Evolutionary conservation across 306 rosid genomes (phyloP).

Genomic region (Begonia masoniana): DNA sequence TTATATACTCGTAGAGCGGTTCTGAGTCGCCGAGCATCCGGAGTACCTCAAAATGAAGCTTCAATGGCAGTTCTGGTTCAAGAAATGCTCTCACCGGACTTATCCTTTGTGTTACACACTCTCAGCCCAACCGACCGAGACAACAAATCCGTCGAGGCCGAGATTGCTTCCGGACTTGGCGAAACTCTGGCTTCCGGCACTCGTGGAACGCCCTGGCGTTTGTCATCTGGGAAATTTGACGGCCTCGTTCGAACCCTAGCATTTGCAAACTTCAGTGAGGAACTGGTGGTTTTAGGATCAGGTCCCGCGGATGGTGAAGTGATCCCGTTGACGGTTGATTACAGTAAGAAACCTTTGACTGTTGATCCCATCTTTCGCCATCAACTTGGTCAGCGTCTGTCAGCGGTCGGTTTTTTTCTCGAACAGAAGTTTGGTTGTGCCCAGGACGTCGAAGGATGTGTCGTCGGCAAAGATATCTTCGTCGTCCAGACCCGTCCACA

Average conservation of each 20-base stretch:
- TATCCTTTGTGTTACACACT: slow-evolving; percentile 87
- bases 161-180: slow-evolving; percentile 90
- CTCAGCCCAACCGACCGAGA: slow-evolving; percentile 61
- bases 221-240: slow-evolving; percentile 72
- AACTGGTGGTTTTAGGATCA: slow-evolving; percentile 52
- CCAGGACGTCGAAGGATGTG: slow-evolving; percentile 89
- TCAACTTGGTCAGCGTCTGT: slow-evolving; percentile 81
- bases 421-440: slow-evolving; percentile 79
- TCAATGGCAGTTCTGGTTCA: slow-evolving; percentile 87
- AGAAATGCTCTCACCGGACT: slow-evolving; percentile 91
- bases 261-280: slow-evolving; percentile 92
- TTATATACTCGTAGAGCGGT: slow-evolving; percentile 84
- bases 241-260: slow-evolving; percentile 61
- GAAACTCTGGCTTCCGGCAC: slow-evolving; percentile 98
- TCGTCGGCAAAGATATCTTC: slow-evolving; percentile 68
- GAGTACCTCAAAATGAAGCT: slow-evolving; percentile 79
- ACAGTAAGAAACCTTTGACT: slow-evolving; percentile 72
- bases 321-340: slow-evolving; percentile 70
- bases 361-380: slow-evolving; percentile 57
- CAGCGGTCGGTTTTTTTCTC: slow-evolving; percentile 77
- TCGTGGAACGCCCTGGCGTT: slow-evolving; percentile 89
- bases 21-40: slow-evolving; percentile 70
- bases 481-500: slow-evolving; percentile 92
- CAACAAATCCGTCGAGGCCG: slow-evolving; percentile 68
- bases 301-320: slow-evolving; percentile 90